Base-by-base conservation (phyloP, 1,139 yeast species). In the Fermentozyma sake region DNA sequence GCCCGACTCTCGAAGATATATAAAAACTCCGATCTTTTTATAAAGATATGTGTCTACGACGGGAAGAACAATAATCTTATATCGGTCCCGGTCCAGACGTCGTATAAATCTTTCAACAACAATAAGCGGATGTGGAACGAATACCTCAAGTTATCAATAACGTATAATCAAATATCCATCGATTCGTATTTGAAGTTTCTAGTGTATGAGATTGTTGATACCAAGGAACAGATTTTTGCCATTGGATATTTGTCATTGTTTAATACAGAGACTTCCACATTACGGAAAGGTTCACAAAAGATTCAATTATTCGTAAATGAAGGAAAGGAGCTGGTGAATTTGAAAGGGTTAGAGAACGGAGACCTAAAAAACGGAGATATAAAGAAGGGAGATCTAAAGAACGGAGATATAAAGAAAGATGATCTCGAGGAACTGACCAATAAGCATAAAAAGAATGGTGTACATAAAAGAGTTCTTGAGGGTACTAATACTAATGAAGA, bases 91-190 rank as follows among this genome's bases (percentile, higher is more conserved):
- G 66, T 80, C 0, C 75, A 75, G 25, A 78, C 95, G 0, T 63
- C 77, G 3, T 80, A 80, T 48, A 72, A 71, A 26, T 62, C 79
- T 2, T 81, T 83, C 41, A 66, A 70, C 31, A 59, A 63, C 24
- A 60, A 55, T 28, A 55, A 52, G 31, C 37, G 72, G 31, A 48
- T 48, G 17, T 67, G 73, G 73, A 55, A 64, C 38, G 76, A 76
- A 39, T 77, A 83, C 79, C 53, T 86, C 16, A 67, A 72, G 26
- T 53, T 91, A 26, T 91, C 96, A 0, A 69, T 87, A 5, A 66
- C 68, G 34, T 76, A 82, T 41, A 71, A 73, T 32, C 93, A 86
- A 42, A 52, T 91, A 11, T 78, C 86, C 4, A 49, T 75, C 16
- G 72, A 74, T 23, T 55, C 91, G 3, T 72, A 68, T 39, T 51